phyloP scores from a whole-genome alignment of 163 green algal genomes.

The Chlamydomonas reinhardtii region DNA sequence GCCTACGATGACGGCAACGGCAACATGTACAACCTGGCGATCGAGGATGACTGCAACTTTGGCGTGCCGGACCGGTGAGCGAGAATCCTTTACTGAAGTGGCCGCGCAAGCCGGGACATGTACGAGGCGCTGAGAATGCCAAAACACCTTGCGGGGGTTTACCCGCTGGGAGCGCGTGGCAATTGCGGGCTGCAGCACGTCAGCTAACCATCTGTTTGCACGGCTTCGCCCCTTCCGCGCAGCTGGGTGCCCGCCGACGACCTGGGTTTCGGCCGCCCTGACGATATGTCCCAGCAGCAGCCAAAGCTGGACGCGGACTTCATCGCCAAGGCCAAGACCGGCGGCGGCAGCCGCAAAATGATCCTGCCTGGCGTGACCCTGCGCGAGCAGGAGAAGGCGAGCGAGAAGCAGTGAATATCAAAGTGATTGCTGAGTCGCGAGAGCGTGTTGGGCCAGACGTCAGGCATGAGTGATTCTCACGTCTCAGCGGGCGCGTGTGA shows the following conservation, averaged over 20 bases:
- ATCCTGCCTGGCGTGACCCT: conserved; percentile 38
- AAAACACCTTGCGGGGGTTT: too few species aligned
- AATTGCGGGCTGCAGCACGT: too few species aligned
- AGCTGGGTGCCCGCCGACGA: conserved; percentile 52
- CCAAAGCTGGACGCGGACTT: neutral
- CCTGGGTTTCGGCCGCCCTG: conserved; percentile 48
- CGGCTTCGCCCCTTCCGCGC: neutral
- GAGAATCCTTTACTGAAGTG: too few species aligned
- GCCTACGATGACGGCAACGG: conserved; percentile 64
- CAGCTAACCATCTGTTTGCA: too few species aligned
- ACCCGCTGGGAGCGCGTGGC: too few species aligned
- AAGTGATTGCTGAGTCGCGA: too few species aligned
- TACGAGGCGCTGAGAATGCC: too few species aligned
- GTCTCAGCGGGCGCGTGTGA: too few species aligned
- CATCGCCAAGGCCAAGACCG: neutral
- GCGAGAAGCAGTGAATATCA: too few species aligned
- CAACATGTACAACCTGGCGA: conserved; percentile 80
- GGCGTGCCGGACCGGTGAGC: conserved; percentile 67
- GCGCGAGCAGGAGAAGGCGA: neutral
- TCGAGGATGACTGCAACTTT: conserved; percentile 82
- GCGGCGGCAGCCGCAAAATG: conserved; percentile 5
- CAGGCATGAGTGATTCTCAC: too few species aligned
- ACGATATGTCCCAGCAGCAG: neutral
- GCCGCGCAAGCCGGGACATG: too few species aligned
- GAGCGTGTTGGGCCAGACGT: too few species aligned